Base-by-base conservation (phyloP, 768 basidiomycete genomes). In the Boletus fagicola region DNA sequence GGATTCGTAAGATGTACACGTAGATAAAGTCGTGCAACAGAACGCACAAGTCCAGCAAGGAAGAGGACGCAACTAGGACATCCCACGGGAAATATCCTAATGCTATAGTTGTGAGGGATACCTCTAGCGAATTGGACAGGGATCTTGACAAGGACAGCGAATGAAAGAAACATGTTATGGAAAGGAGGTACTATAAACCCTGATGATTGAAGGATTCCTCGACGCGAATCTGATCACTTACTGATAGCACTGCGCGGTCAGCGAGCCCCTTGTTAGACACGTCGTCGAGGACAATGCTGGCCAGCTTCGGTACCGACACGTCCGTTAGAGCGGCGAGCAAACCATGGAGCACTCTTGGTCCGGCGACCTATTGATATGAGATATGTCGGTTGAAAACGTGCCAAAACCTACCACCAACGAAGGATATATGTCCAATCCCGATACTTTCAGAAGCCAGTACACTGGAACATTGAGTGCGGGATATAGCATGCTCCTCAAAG, bases 71-170 rank as follows among this genome's bases (percentile, higher is more conserved):
- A 44, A 76, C 46, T 72, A 64, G 33, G 18, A 72, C 68, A 58
- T 81, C 75, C 89, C 89, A 92, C 0, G 89, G 94, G 73, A 90
- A 98, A 66, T 80, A 80, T 13, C 77, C 75, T 54, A 96, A 79
- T 1, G 94, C 95, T 42, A 88, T 72, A 0, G 86, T 86, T 0
- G 90, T 89, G 43, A 98, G 74, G 0, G 92, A 85, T 0, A 94
- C 94, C 68, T 99, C 97, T 28, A 95, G 74, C 13, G 94, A 95
- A 68, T 98, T 99, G 31, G 93, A 95, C 51, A 98, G 75, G 1
- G 94, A 91, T 36, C 97, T 83, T 4, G 94, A 89, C 26, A 97
- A 76, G 1, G 91, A 82, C 51, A 95, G 78, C 0, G 83, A 84
- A 72, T 98, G 83, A 75, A 98, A 98, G 67, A 96, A 84, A 5